Evolutionary conservation across 345 rosid genomes (phyloP).

Genomic region (Erodium maritimum): DNA sequence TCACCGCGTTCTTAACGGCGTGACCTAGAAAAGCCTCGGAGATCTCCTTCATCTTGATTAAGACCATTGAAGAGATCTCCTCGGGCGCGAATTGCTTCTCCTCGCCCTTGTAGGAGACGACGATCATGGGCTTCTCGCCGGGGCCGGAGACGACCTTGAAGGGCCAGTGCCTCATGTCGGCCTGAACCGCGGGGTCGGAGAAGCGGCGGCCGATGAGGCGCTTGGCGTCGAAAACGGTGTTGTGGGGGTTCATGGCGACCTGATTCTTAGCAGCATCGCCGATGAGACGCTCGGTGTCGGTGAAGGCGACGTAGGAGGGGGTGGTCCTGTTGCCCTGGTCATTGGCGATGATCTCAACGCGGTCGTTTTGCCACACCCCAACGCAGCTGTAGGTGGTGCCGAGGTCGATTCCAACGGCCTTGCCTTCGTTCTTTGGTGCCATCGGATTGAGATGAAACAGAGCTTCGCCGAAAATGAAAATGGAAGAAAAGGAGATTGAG

Average conservation of each 20-base stretch:
- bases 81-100: too few relatives aligned
- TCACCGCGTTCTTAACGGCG: too few relatives aligned
- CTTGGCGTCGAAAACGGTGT: constrained; percentile 22
- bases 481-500: too few relatives aligned
- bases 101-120: too few relatives aligned
- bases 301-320: constrained; percentile 25
- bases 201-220: constrained; percentile 19
- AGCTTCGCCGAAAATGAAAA: too few relatives aligned
- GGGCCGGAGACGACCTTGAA: constrained; percentile 10
- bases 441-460: not conserved
- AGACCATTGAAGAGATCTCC: too few relatives aligned
- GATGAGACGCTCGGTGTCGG: constrained; percentile 21
- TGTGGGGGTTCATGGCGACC: constrained; percentile 23
- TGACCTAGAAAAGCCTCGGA: too few relatives aligned
- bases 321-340: constrained; percentile 26
- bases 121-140: too few relatives aligned
- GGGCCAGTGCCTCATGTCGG: constrained; percentile 20
- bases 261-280: constrained; percentile 26
- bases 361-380: constrained; percentile 19
- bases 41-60: too few relatives aligned
- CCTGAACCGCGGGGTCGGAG: constrained; percentile 15
- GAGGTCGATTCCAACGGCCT: constrained; percentile 18
- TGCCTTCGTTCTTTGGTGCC: constrained; percentile 9
- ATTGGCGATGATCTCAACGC: too few relatives aligned
- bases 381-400: constrained; percentile 27